Percentiles rank a stretch among this genome's conserved stretches.
These are phyloP conservation scores for Calonectria ilicicola DNA, from an alignment of 2,329 filamentous ascomycete genomes.

Conservation along the genomic window DNA sequence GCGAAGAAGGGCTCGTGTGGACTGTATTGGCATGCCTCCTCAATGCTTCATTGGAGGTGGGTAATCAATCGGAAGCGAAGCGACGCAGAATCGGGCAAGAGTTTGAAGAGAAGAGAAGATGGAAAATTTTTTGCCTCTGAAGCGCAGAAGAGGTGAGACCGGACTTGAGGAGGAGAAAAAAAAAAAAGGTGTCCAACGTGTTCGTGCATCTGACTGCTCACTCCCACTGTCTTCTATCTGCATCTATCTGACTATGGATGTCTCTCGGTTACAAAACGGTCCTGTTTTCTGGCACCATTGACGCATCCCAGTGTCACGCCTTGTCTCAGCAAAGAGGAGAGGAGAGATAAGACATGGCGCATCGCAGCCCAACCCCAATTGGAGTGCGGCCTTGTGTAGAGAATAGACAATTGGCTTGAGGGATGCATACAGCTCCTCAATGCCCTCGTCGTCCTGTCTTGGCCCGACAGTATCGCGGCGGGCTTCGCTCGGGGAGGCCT, in stretches of 20 bases:
- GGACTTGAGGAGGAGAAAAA: neutral
- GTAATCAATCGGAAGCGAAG: constrained; percentile 17
- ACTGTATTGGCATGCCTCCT: neutral
- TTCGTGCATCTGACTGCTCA: constrained; percentile 11
- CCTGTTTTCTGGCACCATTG: constrained; percentile 12
- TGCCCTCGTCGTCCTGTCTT: neutral
- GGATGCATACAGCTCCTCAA: neutral
- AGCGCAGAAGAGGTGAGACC: neutral
- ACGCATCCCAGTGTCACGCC: constrained; percentile 12
- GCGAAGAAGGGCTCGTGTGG: neutral
- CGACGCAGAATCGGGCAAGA: neutral
- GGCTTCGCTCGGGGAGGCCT: neutral
- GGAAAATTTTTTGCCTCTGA: neutral
- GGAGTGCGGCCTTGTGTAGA: neutral
- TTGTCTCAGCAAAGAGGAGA: constrained; percentile 10
- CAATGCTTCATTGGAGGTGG: constrained; percentile 3
- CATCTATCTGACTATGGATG: neutral
- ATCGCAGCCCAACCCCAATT: neutral
- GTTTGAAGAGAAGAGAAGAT: neutral
- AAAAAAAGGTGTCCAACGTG: neutral
- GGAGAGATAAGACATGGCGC: neutral
- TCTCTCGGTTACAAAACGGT: constrained; percentile 2
- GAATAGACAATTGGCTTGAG: neutral
- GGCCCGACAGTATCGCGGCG: neutral
- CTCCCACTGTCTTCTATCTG: neutral